Evolutionary conservation across 2,329 filamentous ascomycete genomes (phyloP), one percentile per base, ranked within the genome.

Genomic region (Magnaporthales sp.): DNA sequence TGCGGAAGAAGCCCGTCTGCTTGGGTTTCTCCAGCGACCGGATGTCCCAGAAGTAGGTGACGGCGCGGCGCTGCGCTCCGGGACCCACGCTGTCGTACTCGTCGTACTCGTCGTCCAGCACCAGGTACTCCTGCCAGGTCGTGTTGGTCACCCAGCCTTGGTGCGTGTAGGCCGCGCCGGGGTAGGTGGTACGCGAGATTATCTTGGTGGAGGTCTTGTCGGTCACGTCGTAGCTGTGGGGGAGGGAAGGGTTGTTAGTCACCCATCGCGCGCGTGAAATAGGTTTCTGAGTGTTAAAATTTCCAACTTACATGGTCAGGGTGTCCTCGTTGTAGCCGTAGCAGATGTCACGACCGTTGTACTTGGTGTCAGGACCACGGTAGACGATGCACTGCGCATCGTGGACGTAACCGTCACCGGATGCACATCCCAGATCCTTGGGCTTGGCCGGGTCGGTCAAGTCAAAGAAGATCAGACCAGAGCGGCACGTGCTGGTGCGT

Each of bases 371-470:
- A 0, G 84, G 83, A 0, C 84, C 84, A 8, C 77, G 79, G 73
- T 83, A 84, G 66, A 80, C 77, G 51, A 88, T 75, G 72, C 85
- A 87, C 74, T 88, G 84, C 2, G 85, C 85, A 70, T 87, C 85
- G 73, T 88, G 85, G 15, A 87, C 84, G 72, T 88, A 87, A 56
- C 84, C 84, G 72, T 87, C 85, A 22, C 79, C 71, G 24, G 80
- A 77, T 5, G 82, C 81, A 70, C 84, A 87, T 60, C 85, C 85
- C 5, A 83, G 81, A 24, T 77, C 80, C 13, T 77, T 81, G 4
- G 84, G 82, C 67, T 84, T 85, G 9, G 80, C 74, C 10, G 83
- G 79, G 69, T 86, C 80, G 3, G 77, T 78, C 31, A 88, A 77
- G 73, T 87, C 83, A 69, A 87, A 83, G 77, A 86, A 86, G 75